A percentile compares a stretch with the other conserved stretches of the same genome.
These are phyloP conservation scores for Saccharum hybrid DNA, from an alignment of 202 grass and related monocot genomes.

Conservation along the genomic window DNA sequence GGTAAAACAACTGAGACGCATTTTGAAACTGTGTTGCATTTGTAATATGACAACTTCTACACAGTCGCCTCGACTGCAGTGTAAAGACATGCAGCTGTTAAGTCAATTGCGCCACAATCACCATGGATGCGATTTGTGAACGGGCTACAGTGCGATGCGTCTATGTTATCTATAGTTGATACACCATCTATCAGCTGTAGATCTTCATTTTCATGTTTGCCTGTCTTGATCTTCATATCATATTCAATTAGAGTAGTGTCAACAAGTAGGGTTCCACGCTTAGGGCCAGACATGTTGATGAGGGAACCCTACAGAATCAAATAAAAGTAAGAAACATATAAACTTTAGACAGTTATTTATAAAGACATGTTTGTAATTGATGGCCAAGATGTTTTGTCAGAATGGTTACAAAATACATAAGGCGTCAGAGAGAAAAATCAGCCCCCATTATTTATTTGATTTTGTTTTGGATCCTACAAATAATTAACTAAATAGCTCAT, in stretches of 20 bases:
- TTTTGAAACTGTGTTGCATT: background rate
- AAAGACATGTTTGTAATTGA: constrained; percentile 2
- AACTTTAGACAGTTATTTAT: background rate
- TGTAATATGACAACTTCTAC: background rate
- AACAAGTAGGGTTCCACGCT: too few species aligned
- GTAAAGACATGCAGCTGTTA: background rate
- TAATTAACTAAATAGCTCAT: background rate
- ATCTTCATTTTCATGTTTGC: background rate
- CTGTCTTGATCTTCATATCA: constrained; percentile 25
- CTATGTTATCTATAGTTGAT: background rate
- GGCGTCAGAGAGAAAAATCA: too few species aligned
- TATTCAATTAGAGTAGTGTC: background rate
- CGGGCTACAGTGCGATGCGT: too few species aligned
- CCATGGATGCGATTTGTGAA: background rate
- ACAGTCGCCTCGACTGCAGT: background rate
- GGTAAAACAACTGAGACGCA: background rate
- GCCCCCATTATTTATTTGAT: background rate
- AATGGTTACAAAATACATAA: background rate
- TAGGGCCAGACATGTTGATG: too few species aligned
- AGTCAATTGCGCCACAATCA: background rate
- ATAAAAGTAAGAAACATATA: background rate
- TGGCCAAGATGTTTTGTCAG: background rate
- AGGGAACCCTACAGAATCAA: too few species aligned
- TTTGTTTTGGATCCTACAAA: background rate
- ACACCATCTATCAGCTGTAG: constrained; percentile 27